These are phyloP conservation scores for Gossypium davidsonii DNA, from an alignment of 441 rosid species.

Conservation along the genomic window DNA sequence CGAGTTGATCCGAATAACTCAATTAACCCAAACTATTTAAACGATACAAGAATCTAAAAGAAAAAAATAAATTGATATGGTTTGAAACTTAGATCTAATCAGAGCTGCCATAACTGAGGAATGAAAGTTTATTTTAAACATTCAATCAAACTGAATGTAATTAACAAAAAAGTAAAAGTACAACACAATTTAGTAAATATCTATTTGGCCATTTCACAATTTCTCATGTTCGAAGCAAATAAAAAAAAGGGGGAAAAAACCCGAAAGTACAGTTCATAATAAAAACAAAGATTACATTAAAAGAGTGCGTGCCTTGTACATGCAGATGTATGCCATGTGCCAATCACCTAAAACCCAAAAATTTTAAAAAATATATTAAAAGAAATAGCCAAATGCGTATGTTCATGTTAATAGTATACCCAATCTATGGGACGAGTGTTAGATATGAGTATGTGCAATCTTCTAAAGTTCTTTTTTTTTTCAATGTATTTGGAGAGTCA, in stretches of 20 bases:
- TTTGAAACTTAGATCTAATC: too few species aligned
- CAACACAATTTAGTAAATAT: constrained; percentile 17
- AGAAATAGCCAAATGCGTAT: too few species aligned
- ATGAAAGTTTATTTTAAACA: neutral
- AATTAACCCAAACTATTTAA: too few species aligned
- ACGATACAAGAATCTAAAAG: too few species aligned
- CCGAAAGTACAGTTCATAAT: neutral
- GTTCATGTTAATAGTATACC: neutral
- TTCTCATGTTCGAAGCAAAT: constrained; percentile 8
- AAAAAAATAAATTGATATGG: too few species aligned
- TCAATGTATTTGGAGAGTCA: neutral
- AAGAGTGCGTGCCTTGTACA: constrained; percentile 73
- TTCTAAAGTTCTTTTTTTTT: neutral
- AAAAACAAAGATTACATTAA: constrained; percentile 36
- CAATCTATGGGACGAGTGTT: neutral
- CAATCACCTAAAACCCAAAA: constrained; percentile 58
- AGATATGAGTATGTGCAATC: neutral
- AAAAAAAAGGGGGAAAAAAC: neutral
- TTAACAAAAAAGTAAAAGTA: constrained; percentile 8
- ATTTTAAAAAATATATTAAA: neutral
- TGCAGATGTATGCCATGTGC: constrained; percentile 93
- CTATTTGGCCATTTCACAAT: constrained; percentile 14
- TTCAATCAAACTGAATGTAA: constrained; percentile 7
- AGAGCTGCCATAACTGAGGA: too few species aligned
- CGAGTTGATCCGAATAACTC: too few species aligned